Percentiles rank a stretch among this genome's conserved stretches.
These are phyloP conservation scores for Aspergillus steynii DNA, from an alignment of 495 filamentous ascomycete genomes.

Conservation along the genomic window DNA sequence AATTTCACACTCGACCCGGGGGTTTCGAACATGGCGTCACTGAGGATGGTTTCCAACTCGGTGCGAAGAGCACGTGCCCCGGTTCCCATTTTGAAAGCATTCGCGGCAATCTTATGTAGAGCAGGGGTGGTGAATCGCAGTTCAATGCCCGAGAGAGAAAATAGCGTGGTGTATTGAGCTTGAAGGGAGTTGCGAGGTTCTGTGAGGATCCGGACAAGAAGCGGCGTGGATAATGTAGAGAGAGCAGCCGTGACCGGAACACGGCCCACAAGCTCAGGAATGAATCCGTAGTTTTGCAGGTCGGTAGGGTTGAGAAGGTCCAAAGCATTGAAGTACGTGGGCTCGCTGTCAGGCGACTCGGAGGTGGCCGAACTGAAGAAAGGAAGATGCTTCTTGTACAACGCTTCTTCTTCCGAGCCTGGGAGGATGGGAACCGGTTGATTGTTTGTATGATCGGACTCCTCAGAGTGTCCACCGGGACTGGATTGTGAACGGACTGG, in stretches of 20 bases:
- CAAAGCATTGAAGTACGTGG: constrained; percentile 70
- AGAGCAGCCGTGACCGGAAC: constrained; percentile 87
- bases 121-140: constrained; percentile 81
- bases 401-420: constrained; percentile 55
- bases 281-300: constrained; percentile 88
- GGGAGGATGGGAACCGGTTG: constrained; percentile 49
- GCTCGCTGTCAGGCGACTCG: constrained; percentile 32
- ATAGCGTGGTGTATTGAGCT: constrained; percentile 81
- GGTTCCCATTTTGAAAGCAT: constrained; percentile 74
- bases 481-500: constrained; percentile 58
- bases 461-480: constrained; percentile 22
- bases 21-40: constrained; percentile 88
- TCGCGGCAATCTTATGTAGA: constrained; percentile 73
- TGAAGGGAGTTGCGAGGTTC: constrained; percentile 87
- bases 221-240: constrained; percentile 71
- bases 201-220: constrained; percentile 84
- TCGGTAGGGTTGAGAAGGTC: constrained; percentile 81
- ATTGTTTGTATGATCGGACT: constrained; percentile 31
- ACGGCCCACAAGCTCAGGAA: constrained; percentile 90
- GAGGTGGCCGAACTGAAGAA: constrained; percentile 55
- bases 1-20: constrained; percentile 70
- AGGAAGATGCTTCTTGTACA: constrained; percentile 69
- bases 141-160: constrained; percentile 79
- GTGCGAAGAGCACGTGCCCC: constrained; percentile 86
- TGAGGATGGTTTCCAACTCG: constrained; percentile 83